A percentile compares a stretch with the other conserved stretches of the same genome.
Conservation (phyloP, 305 asterid species). For the Lippia alba region DNA sequence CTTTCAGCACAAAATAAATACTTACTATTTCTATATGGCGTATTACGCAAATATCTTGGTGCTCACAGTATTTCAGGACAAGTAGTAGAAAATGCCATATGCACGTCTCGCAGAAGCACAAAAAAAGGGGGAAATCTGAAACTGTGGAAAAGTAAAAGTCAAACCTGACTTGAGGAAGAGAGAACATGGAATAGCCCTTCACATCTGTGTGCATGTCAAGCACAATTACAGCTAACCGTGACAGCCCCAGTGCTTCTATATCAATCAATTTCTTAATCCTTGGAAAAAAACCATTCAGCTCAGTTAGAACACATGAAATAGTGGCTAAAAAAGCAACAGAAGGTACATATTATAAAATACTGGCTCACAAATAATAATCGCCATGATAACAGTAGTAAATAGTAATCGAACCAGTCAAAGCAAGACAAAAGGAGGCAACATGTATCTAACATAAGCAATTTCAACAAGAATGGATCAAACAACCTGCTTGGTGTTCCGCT, state of each 20-base stretch:
- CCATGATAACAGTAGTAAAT: constrained; percentile 2
- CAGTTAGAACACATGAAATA: constrained; percentile 16
- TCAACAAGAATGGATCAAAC: constrained; percentile 22
- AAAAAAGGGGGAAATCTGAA: constrained; percentile 16
- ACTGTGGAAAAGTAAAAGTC: constrained; percentile 26
- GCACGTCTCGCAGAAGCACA: constrained; percentile 21
- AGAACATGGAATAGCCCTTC: constrained; percentile 88
- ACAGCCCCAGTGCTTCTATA: constrained; percentile 75
- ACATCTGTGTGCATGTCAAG: constrained; percentile 87
- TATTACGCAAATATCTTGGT: constrained; percentile 2
- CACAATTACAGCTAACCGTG: constrained; percentile 75
- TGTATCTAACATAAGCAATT: constrained; percentile 23
- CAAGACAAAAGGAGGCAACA: constrained; percentile 9
- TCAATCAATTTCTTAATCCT: constrained; percentile 92
- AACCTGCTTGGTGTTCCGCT: constrained; percentile 97
- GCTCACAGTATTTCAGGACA: background rate
- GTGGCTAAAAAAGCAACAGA: constrained; percentile 11
- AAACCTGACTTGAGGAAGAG: constrained; percentile 95
- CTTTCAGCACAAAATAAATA: background rate
- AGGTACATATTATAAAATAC: background rate
- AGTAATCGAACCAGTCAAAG: constrained; percentile 4
- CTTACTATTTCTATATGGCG: background rate
- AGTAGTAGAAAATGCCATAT: constrained; percentile 12
- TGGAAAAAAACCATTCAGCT: constrained; percentile 31
- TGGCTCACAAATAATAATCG: background rate